These are phyloP conservation scores for Persicaria tinctoria DNA, from an alignment of 148 eudicot genomes.

Conservation along the genomic window DNA sequence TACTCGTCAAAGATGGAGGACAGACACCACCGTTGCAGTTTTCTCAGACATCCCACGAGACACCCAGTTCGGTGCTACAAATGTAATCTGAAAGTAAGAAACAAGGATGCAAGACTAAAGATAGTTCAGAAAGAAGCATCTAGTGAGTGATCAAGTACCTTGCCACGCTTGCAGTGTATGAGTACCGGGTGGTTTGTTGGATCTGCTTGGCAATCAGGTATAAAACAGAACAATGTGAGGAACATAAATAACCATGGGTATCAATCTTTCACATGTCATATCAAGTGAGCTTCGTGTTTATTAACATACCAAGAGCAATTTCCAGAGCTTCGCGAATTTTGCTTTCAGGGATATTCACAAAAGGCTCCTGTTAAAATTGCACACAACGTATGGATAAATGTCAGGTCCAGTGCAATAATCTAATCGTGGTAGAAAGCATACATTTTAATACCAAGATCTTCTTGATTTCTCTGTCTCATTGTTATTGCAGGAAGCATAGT, in stretches of 20 bases:
- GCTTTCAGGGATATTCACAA: constrained; percentile 37
- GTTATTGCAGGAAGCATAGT: constrained; percentile 4
- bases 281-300: neutral
- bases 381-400: neutral
- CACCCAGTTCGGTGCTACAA: constrained; percentile 67
- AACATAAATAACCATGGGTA: neutral
- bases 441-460: neutral
- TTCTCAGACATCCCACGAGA: constrained; percentile 57
- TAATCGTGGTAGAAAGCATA: neutral
- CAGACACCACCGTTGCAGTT: constrained; percentile 47
- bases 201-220: constrained; percentile 20
- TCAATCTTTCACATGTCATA: constrained; percentile 1
- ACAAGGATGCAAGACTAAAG: neutral
- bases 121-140: neutral
- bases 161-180: constrained; percentile 50
- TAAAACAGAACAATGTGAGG: constrained; percentile 9
- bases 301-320: constrained; percentile 27
- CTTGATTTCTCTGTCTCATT: neutral
- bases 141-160: constrained; percentile 23
- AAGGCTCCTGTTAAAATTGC: constrained; percentile 34
- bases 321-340: constrained; percentile 40
- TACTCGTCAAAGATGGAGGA: constrained; percentile 56
- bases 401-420: constrained; percentile 3
- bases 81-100: neutral
- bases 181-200: constrained; percentile 43